Base-by-base conservation (phyloP, 306 rosid species). In the peach (Prunus persica) region DNA sequence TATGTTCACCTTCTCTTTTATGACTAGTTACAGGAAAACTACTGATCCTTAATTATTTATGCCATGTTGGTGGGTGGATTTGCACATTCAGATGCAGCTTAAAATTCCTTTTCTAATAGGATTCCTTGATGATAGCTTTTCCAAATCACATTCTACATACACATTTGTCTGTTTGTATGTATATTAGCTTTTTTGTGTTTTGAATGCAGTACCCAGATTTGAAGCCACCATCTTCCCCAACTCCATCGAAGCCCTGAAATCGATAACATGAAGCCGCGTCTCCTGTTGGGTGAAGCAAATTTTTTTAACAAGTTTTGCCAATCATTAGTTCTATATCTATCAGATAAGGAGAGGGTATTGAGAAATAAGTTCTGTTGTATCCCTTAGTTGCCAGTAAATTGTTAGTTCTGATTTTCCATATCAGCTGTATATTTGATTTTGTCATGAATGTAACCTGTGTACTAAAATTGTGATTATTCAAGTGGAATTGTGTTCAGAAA, bases 171-270 rank as follows among this genome's bases (percentile, higher is more conserved):
- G 16, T 11, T 67, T 45, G 11, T 27, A n/a, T 25, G 6, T 24
- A 6, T 55, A n/a, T 20, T 70, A 43, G 5, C 43, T 12, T 22
- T 43, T 32, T 22, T 27, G 16, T 30, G 43, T 16, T 60, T 25
- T 28, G 19, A 64, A 25, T 76, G 62, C 93, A 88, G 98, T 89
- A 86, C 77, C 96, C 93, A 18, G 96, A 90, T 84, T 73, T 91
- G 86, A 94, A 91, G 82, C 94, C 94, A 27, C 97, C 97, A 3
- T 82, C 94, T 28, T 90, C 93, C 75, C 93, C 97, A 43, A 87
- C 84, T 70, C 94, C 93, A 22, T 87, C 91, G 73, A 90, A 88
- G 86, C 90, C 96, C 77, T 79, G 78, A 76, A 63, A 74, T 46
- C 78, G 84, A 76, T 47, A 75, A 45, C 55, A 34, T 34, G 65